Conservation (phyloP, 208 protist species). For the Acanthamoeba triangularis region DNA sequence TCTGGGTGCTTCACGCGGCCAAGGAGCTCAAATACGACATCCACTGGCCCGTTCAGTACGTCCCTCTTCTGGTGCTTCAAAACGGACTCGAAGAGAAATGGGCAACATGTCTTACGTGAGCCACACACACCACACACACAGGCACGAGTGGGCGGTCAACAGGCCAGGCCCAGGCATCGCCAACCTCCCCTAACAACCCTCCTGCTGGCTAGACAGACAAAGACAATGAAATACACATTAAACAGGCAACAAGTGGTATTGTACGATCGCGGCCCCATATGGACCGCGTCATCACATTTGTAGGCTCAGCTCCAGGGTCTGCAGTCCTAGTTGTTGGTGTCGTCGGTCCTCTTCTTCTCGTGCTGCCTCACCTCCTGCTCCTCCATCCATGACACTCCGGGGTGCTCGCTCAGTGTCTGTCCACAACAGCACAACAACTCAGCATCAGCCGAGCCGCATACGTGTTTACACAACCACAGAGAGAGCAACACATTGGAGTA, state of each 20-base stretch:
- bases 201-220: no score
- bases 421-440: neutral
- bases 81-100: no score
- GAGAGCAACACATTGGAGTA: neutral
- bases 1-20: constrained; percentile 81
- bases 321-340: no score
- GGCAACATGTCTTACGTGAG: neutral
- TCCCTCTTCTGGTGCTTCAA: neutral
- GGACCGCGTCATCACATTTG: no score
- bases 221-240: no score
- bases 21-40: constrained; percentile 76
- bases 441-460: no score
- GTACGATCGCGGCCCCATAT: no score
- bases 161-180: neutral
- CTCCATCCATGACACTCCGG: constrained; percentile 26
- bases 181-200: constrained; percentile 2
- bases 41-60: constrained; percentile 80
- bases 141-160: constrained; percentile 28
- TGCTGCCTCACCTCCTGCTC: neutral
- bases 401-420: neutral
- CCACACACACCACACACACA: neutral
- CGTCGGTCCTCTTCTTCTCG: neutral
- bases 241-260: no score
- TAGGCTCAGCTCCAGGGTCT: no score
- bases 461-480: no score